Evolutionary conservation across 306 rosid species (phyloP), one percentile per base, ranked within the genome.

Genomic region (Adenanthera pavonina): DNA sequence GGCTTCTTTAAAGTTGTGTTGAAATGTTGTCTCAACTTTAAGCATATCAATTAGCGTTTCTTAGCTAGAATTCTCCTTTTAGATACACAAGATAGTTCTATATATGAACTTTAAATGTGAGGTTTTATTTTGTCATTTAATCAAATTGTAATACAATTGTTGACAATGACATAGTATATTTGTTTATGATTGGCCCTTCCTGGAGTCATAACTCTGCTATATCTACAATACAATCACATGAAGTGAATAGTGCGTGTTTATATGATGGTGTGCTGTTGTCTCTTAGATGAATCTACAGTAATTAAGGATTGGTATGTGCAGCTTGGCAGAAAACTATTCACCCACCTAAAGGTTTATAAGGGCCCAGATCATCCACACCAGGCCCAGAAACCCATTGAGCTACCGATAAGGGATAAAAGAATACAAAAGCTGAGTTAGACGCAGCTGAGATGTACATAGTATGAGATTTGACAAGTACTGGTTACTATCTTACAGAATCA

Each of bases 271-370:
- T 59, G 15, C 7, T 25, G 16, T 59, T 59, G 25, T 49, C 11
- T 69, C 59, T 59, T 5, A 7, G 13, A 68, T 80, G 65, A 75
- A 78, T 88, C 20, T 57, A 17, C 56, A 57, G 20, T 75, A 71
- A 75, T 57, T 60, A 75, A 74, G 25, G 40, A 78, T 64, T 38
- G 69, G 46, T 51, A 25, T 80, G 33, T 91, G 93, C 94, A 95
- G 97, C 98, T 93, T 87, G 98, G 99, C 75, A 90, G 97, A 81
- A 81, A 73, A 25, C 92, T 95, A 51, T 95, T 95, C 89, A 95
- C 89, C 83, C 98, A 92, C 86, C 85, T 93, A 34, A 95, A 95
- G 94, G 97, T 95, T 69, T 95, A 93, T 78, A 84, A 82, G 80
- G 97, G 99, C 35, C 94, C 92, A 7, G 90, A 92, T 69, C 99